A percentile compares a stretch with the other conserved stretches of the same genome.
Conservation (phyloP, 2,329 filamentous ascomycete species). For the Venturia pyrina region DNA sequence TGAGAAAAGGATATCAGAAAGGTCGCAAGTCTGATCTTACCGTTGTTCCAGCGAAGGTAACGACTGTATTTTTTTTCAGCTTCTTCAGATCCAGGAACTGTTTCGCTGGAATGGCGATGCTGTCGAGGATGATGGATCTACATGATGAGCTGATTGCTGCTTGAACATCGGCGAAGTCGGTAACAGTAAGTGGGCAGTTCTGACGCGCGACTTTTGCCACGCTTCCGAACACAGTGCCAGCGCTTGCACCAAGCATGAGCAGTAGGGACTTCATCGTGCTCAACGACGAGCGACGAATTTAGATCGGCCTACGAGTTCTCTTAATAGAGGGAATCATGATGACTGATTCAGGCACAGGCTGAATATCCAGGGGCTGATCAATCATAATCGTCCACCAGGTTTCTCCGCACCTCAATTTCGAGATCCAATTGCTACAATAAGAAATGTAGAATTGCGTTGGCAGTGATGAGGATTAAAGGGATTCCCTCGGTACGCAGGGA, state of each 20-base stretch:
- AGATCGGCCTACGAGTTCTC: background rate
- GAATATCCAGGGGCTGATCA: background rate
- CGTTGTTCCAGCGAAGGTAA: constrained; percentile 16
- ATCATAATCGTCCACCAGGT: background rate
- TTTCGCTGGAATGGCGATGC: constrained; percentile 27
- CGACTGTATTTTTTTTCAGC: constrained; percentile 23
- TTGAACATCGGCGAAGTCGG: background rate
- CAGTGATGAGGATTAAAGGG: background rate
- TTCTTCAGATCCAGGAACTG: constrained; percentile 27
- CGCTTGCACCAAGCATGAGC: background rate
- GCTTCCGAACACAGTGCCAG: background rate
- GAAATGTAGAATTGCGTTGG: background rate
- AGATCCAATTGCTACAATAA: background rate
- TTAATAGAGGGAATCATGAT: background rate
- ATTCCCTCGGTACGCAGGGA: background rate
- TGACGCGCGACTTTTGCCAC: background rate
- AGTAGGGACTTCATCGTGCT: background rate
- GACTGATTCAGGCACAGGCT: background rate
- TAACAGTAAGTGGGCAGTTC: constrained; percentile 1
- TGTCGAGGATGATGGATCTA: constrained; percentile 28
- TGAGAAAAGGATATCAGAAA: background rate
- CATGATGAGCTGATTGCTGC: constrained; percentile 17
- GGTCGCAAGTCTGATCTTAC: background rate
- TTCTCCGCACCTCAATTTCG: background rate
- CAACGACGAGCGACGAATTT: background rate